Percentiles rank a stretch among this genome's conserved stretches.
These are phyloP conservation scores for Mortierella sp. DNA, from an alignment of 371 early-diverging fungal species.

Conservation along the genomic window DNA sequence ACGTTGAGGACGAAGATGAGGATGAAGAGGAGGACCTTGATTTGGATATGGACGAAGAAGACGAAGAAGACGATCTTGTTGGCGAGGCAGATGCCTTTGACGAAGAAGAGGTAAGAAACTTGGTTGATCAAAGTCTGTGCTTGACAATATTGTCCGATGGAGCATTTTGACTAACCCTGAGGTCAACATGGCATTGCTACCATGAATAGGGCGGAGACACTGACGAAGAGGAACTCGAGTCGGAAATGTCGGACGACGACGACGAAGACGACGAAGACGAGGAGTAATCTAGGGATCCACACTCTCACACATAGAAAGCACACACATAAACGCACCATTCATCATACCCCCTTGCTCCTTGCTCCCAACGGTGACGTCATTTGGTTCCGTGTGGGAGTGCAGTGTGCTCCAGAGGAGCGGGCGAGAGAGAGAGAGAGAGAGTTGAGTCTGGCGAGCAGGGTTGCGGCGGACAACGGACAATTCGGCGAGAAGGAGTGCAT, in stretches of 20 bases:
- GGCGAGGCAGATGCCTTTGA: constrained; percentile 53
- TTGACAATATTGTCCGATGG: background rate
- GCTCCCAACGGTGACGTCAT: too few relatives aligned
- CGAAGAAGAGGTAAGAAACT: constrained; percentile 40
- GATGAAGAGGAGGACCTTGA: constrained; percentile 58
- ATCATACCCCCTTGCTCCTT: too few relatives aligned
- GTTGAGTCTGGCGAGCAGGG: too few relatives aligned
- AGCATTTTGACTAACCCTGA: background rate
- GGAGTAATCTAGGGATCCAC: constrained; percentile 14
- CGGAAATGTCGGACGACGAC: constrained; percentile 49
- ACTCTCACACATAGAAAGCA: background rate
- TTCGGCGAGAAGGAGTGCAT: too few relatives aligned
- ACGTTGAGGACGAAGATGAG: constrained; percentile 70
- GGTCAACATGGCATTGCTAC: background rate
- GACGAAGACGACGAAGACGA: constrained; percentile 39
- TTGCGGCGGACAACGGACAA: too few relatives aligned
- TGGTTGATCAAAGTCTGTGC: background rate
- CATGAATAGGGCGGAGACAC: constrained; percentile 12
- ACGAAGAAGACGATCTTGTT: constrained; percentile 55
- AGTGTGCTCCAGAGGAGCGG: too few relatives aligned
- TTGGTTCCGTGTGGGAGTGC: too few relatives aligned
- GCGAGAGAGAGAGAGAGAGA: too few relatives aligned
- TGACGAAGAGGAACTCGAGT: constrained; percentile 41
- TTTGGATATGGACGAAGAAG: constrained; percentile 49
- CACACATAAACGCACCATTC: background rate